Evolutionary conservation across 805 yeast species (phyloP).

Genomic region (Nakazawaea populi): DNA sequence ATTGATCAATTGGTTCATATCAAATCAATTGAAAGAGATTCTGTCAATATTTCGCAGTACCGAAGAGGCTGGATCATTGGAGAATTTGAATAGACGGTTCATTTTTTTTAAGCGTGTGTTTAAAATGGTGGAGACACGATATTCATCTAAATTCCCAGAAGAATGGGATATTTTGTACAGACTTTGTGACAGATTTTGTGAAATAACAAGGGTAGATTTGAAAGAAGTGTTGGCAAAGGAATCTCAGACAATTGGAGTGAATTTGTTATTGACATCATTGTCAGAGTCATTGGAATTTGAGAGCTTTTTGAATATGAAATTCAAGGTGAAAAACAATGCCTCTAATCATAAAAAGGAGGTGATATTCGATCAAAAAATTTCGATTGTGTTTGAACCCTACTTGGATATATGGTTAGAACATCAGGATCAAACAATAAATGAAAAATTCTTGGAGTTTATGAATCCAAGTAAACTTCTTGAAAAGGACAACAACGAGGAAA

Average conservation of each 20-base stretch:
- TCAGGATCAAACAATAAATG: constrained; percentile 62
- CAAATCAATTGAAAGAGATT: constrained; percentile 65
- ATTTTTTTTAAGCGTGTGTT: constrained; percentile 74
- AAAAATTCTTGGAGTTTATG: constrained; percentile 60
- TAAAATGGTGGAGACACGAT: constrained; percentile 48
- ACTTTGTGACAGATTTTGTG: constrained; percentile 59
- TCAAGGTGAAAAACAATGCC: constrained; percentile 30
- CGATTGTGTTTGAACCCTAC: constrained; percentile 78
- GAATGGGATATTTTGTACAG: constrained; percentile 67
- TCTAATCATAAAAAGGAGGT: constrained; percentile 20
- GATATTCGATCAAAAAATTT: constrained; percentile 38
- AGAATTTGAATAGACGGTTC: constrained; percentile 76
- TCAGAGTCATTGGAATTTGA: constrained; percentile 84
- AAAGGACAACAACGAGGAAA: constrained; percentile 30
- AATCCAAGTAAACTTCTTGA: constrained; percentile 46
- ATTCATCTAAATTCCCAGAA: constrained; percentile 53
- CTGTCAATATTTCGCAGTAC: constrained; percentile 64
- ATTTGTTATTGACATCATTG: constrained; percentile 60
- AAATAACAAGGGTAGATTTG: constrained; percentile 63
- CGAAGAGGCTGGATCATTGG: constrained; percentile 94
- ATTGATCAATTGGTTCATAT: constrained; percentile 69
- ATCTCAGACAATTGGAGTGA: constrained; percentile 47
- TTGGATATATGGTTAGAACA: constrained; percentile 80
- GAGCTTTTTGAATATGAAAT: constrained; percentile 56
- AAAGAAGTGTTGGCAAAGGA: constrained; percentile 40